Evolutionary conservation across 352 stramenopile species (phyloP).

Genomic region (Globisporangium ultimum): DNA sequence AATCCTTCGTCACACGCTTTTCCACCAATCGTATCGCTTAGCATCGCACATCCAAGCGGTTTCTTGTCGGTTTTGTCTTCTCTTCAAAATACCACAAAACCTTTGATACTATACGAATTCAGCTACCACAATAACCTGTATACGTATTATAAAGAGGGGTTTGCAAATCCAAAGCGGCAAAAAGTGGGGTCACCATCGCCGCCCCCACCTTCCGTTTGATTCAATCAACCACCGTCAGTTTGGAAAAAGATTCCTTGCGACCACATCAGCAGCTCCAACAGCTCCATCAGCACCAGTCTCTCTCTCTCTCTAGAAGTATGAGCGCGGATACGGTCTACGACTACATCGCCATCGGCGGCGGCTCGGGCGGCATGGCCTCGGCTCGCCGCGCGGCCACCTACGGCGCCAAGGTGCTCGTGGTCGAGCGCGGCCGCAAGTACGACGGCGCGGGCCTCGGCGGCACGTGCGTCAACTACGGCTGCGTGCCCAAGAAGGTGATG

Average conservation of each 20-base stretch:
- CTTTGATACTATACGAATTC: too few species aligned
- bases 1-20: too few species aligned
- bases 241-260: neutral
- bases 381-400: constrained; percentile 90
- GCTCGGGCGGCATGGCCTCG: constrained; percentile 90
- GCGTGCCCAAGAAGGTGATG: constrained; percentile 99
- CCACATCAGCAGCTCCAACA: neutral
- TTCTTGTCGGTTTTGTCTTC: too few species aligned
- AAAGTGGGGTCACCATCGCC: too few species aligned
- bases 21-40: too few species aligned
- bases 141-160: too few species aligned
- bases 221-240: neutral
- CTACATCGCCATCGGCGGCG: constrained; percentile 91
- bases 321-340: constrained; percentile 73
- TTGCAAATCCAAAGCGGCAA: too few species aligned
- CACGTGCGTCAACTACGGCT: constrained; percentile 98
- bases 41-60: too few species aligned
- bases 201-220: too few species aligned
- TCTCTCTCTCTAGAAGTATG: constrained; percentile 16
- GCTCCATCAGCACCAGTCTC: neutral
- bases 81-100: too few species aligned
- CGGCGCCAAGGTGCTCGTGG: constrained; percentile 93
- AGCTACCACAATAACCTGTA: too few species aligned
- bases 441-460: constrained; percentile 84
- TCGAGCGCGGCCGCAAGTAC: constrained; percentile 76